Evolutionary conservation across 345 rosid genomes (phyloP), one percentile per base, ranked within the genome.

Genomic region (Aquilaria malaccensis): DNA sequence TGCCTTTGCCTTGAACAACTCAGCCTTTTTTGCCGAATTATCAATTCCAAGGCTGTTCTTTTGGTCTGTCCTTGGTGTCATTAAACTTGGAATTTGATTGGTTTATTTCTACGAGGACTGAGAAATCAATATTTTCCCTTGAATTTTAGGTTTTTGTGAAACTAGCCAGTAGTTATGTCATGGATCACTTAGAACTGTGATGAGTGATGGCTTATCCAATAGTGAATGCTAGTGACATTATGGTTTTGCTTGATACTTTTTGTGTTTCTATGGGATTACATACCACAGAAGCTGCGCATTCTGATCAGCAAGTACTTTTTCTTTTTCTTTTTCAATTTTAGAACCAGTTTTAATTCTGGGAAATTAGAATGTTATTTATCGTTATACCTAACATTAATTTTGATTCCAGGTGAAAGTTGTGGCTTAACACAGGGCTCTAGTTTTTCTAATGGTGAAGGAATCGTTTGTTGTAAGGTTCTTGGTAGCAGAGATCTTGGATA

Each of bases 141-240:
- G 53, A 43, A 50, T 33, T 46, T 65, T 64, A 90, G 97, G 81
- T 93, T 58, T 93, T 89, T 59, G 95, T 87, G 67, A 81, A 96
- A 74, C 98, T 95, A 11, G 97, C 98, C 10, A 95, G 96, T 64
- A 87, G 98, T 51, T 89, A 93, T 60, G 97, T 93, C 14, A 93
- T 87, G 98, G 97, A 93, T 78, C 79, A 85, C 43, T 61, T 93
- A 32, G 97, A 93, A 84, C 77, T 93, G 58, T 91, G 98, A 29
- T 85, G 89, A 58, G 85, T 89, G 7, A 76, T 74, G 32, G 77
- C 76, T 52, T 83, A 79, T 61, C 96, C 93, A 1, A 76, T 67
- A 12, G 76, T 65, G 48, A 72, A 75, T 58, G 78, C 74, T 2
- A 33, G 83, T 10, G 94, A 83, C 31, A 70, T 89, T 72, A 81